Evolutionary conservation across 495 filamentous ascomycete genomes (phyloP), one percentile per base, ranked within the genome.

Genomic region (Cudoniella acicularis): DNA sequence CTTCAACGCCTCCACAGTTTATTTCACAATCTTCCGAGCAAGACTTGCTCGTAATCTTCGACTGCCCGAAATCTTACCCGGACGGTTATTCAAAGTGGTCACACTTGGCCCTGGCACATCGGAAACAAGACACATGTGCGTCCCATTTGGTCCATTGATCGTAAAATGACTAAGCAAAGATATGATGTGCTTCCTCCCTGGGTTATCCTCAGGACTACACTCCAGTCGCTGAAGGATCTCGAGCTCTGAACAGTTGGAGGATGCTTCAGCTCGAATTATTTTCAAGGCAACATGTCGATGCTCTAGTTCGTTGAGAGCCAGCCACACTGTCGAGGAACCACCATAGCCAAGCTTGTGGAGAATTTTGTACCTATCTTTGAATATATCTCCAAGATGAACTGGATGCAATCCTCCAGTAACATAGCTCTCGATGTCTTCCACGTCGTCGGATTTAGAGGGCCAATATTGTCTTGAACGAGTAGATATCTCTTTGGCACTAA

Each of bases 311-410:
- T 78, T 73, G 10, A 60, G 61, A 18, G 50, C 59, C 43, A 72
- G 62, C 74, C 74, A 76, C 41, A 77, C 74, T 0, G 73, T 77
- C 0, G 70, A 72, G 40, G 67, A 72, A 41, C 54, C 65, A 4
- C 79, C 79, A 59, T 75, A 78, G 6, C 79, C 75, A 36, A 80
- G 65, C 64, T 81, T 82, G 51, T 64, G 68, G 10, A 77, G 50
- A 52, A 79, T 61, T 52, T 70, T 67, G 65, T 79, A 81, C 52
- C 67, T 68, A 20, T 64, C 56, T 27, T 72, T 63, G 59, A 75
- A 70, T 1, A 72, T 62, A 52, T 82, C 77, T 10, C 76, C 77
- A 27, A 78, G 67, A 51, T 67, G 68, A 22, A 76, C 77, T 6
- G 77, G 78, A 63, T 79, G 75, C 27, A 72, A 75, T 51, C 71